Conservation (phyloP, 441 rosid species). For the Lepidium campestre region DNA sequence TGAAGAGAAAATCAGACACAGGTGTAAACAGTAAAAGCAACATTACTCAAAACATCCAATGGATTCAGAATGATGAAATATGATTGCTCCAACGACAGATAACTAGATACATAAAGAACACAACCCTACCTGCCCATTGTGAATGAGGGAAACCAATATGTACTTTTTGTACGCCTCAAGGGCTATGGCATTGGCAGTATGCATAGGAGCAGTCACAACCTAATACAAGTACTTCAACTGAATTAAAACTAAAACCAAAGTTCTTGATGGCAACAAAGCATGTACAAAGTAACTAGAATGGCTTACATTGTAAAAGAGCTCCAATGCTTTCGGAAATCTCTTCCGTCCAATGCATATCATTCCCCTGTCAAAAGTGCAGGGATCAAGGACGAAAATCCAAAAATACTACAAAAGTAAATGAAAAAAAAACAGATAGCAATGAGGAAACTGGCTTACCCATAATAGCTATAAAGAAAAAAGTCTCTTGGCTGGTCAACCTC, state of each 20-base stretch:
- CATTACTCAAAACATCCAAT: constrained; percentile 7
- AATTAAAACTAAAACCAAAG: constrained; percentile 6
- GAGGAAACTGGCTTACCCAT: constrained; percentile 60
- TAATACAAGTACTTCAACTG: constrained; percentile 24
- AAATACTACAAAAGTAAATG: neutral
- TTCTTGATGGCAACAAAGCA: neutral
- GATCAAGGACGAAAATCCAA: neutral
- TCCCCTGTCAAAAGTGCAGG: constrained; percentile 47
- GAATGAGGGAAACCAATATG: constrained; percentile 78
- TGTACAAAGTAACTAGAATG: constrained; percentile 9
- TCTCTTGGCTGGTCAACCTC: constrained; percentile 93
- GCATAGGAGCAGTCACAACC: constrained; percentile 96
- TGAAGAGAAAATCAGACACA: neutral
- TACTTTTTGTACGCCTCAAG: constrained; percentile 91
- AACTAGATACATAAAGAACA: neutral
- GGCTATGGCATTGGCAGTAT: constrained; percentile 67
- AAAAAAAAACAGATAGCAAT: neutral
- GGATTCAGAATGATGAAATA: neutral
- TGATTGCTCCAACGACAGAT: neutral
- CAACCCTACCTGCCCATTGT: constrained; percentile 63
- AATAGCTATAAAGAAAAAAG: constrained; percentile 82
- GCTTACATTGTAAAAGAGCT: constrained; percentile 82
- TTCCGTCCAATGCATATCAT: constrained; percentile 91
- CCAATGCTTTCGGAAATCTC: constrained; percentile 74
- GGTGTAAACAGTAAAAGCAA: neutral